These are phyloP conservation scores for Paracoccidioides brasiliensis DNA, from an alignment of 2,329 filamentous ascomycete species.

Conservation along the genomic window DNA sequence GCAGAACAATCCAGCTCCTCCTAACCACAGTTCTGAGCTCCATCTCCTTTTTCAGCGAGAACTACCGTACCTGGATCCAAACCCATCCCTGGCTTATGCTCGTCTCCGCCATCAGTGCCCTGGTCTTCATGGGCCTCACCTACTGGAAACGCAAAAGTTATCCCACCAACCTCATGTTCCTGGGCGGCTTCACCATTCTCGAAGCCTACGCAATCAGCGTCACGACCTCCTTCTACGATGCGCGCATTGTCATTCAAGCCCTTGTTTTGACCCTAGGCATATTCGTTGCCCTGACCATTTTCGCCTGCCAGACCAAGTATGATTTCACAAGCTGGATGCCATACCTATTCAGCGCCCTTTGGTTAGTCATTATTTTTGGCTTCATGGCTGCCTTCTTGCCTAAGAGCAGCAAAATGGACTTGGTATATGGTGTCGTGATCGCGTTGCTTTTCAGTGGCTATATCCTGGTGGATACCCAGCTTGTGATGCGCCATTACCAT, in stretches of 20 bases:
- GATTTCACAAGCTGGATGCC: constrained; percentile 97
- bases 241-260: constrained; percentile 74
- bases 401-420: constrained; percentile 64
- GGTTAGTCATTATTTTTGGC: constrained; percentile 82
- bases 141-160: constrained; percentile 96
- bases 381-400: constrained; percentile 90
- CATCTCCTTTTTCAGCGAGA: constrained; percentile 68
- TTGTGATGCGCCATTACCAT: constrained; percentile 90
- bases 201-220: constrained; percentile 92
- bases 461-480: constrained; percentile 90
- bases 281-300: constrained; percentile 54
- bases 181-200: constrained; percentile 74
- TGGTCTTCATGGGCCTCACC: constrained; percentile 73
- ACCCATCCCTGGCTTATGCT: constrained; percentile 72
- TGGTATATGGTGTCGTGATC: constrained; percentile 66
- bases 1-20: constrained; percentile 76
- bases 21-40: constrained; percentile 68
- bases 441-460: constrained; percentile 89
- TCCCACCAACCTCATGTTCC: constrained; percentile 86
- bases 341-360: constrained; percentile 80
- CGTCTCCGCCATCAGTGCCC: constrained; percentile 68
- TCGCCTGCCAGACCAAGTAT: constrained; percentile 95
- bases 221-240: constrained; percentile 80
- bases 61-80: constrained; percentile 82
- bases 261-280: constrained; percentile 66